phyloP scores from a whole-genome alignment of 2,329 filamentous ascomycete species.

The Aspergillus neotritici region DNA sequence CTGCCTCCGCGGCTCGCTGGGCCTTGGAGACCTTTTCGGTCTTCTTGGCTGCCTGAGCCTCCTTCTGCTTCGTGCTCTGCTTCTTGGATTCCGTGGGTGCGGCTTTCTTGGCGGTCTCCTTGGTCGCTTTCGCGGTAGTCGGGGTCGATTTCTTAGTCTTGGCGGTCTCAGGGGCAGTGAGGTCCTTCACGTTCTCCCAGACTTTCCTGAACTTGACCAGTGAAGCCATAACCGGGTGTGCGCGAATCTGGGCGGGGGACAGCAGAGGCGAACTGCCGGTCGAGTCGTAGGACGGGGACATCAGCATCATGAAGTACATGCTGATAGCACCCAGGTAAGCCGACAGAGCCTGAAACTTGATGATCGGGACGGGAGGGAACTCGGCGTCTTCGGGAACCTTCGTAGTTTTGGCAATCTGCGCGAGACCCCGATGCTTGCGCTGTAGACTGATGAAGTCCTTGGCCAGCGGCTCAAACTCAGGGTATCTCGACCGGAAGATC shows the following conservation, averaged over 20 bases:
- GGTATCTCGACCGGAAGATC: slow-evolving; percentile 74
- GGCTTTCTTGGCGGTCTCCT: slow-evolving; percentile 15
- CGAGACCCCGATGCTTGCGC: slow-evolving; percentile 53
- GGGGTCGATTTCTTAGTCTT: slow-evolving; percentile 21
- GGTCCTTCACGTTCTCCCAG: slow-evolving; percentile 68
- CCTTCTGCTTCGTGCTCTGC: slow-evolving; percentile 33
- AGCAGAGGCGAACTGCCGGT: slow-evolving; percentile 54
- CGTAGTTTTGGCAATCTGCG: slow-evolving; percentile 54
- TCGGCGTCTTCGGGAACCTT: slow-evolving; percentile 34
- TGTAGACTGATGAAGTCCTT: slow-evolving; percentile 74
- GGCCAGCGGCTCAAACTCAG: slow-evolving; percentile 82
- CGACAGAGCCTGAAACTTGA: slow-evolving; percentile 74
- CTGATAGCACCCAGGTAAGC: slow-evolving; percentile 81
- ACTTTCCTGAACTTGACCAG: slow-evolving; percentile 72
- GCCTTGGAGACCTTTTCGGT: slow-evolving; percentile 44
- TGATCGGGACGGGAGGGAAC: slow-evolving; percentile 50
- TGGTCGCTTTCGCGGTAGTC: slow-evolving; percentile 16
- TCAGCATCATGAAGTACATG: slow-evolving; percentile 93
- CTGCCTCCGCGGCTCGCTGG: slow-evolving; percentile 47
- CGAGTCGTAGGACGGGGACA: slow-evolving; percentile 60
- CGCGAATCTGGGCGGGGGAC: slow-evolving; percentile 71
- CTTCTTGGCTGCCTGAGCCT: slow-evolving; percentile 34
- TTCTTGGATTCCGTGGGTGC: slow-evolving; percentile 17
- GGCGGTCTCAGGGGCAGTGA: slow-evolving; percentile 50
- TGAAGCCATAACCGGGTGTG: slow-evolving; percentile 86